phyloP scores from a whole-genome alignment of 768 basidiomycete genomes.

The Pisolithus tinctorius region DNA sequence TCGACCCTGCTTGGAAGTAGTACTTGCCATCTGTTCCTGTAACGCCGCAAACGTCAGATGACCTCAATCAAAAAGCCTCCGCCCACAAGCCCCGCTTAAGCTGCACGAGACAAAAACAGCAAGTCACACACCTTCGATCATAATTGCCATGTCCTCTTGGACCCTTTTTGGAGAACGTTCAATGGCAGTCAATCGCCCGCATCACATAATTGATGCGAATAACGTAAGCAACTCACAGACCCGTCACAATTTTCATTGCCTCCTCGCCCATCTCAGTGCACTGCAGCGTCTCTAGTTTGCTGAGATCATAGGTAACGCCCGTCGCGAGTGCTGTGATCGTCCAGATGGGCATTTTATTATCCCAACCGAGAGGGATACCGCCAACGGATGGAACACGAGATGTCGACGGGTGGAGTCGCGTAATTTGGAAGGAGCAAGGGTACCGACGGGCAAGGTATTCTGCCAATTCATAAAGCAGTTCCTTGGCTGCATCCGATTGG shows the following conservation, averaged over 20 bases:
- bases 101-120: slow-evolving; percentile 3
- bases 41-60: slow-evolving; percentile 10
- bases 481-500: slow-evolving; percentile 39
- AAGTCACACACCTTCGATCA: slow-evolving; percentile 45
- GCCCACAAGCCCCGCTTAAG: background rate
- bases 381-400: slow-evolving; percentile 12
- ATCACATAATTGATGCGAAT: slow-evolving; percentile 4
- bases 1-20: slow-evolving; percentile 69
- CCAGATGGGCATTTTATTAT: slow-evolving; percentile 42
- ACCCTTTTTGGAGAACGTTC: slow-evolving; percentile 27
- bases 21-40: slow-evolving; percentile 60
- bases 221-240: slow-evolving; percentile 42
- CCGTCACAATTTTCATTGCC: slow-evolving; percentile 55
- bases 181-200: background rate
- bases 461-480: slow-evolving; percentile 61
- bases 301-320: slow-evolving; percentile 44
- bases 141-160: slow-evolving; percentile 52
- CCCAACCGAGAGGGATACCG: slow-evolving; percentile 29
- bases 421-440: slow-evolving; percentile 48
- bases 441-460: slow-evolving; percentile 62
- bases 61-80: slow-evolving; percentile 7
- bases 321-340: slow-evolving; percentile 46
- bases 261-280: slow-evolving; percentile 31
- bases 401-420: slow-evolving; percentile 25
- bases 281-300: slow-evolving; percentile 15